phyloP scores from a whole-genome alignment of 208 protist species.

The Trypanosoma melophagium region DNA sequence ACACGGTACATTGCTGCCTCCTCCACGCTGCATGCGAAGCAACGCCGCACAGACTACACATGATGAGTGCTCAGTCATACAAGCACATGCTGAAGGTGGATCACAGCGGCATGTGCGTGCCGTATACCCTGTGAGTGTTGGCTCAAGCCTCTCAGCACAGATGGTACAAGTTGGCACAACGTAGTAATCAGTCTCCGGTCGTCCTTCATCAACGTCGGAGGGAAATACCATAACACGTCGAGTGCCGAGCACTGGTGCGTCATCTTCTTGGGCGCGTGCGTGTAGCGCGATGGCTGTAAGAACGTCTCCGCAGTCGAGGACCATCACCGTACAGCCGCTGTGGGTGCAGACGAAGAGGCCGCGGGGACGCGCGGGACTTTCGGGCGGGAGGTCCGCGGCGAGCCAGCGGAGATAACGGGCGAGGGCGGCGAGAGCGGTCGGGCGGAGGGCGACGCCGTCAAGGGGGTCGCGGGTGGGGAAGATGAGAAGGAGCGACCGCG shows the following conservation, averaged over 20 bases:
- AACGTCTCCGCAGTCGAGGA: slow-evolving; percentile 48
- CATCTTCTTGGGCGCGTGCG: slow-evolving; percentile 37
- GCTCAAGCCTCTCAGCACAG: slow-evolving; percentile 77
- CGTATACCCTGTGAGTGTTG: slow-evolving; percentile 56
- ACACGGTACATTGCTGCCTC: slow-evolving; percentile 38
- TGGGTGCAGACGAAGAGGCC: slow-evolving; percentile 51
- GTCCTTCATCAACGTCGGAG: slow-evolving; percentile 17
- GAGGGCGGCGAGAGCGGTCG: slow-evolving; percentile 17
- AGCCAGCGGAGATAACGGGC: slow-evolving; percentile 26
- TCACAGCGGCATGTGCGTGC: slow-evolving; percentile 47
- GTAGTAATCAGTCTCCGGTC: slow-evolving; percentile 47
- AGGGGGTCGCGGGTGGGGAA: slow-evolving; percentile 56
- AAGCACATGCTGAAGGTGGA: slow-evolving; percentile 21
- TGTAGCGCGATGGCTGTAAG: slow-evolving; percentile 49
- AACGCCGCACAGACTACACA: slow-evolving; percentile 67
- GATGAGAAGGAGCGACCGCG: slow-evolving; percentile 55
- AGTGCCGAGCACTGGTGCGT: slow-evolving; percentile 13
- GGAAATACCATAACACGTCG: slow-evolving; percentile 28
- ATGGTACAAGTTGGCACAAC: slow-evolving; percentile 76
- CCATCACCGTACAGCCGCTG: slow-evolving; percentile 46
- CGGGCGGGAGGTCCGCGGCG: slow-evolving; percentile 17
- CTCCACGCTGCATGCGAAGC: slow-evolving; percentile 27
- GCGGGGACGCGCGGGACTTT: slow-evolving; percentile 12
- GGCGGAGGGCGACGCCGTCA: slow-evolving; percentile 35
- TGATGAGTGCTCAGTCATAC: slow-evolving; percentile 48